phyloP scores from a whole-genome alignment of 257 asterid species.

The Nemophila menziesii region DNA sequence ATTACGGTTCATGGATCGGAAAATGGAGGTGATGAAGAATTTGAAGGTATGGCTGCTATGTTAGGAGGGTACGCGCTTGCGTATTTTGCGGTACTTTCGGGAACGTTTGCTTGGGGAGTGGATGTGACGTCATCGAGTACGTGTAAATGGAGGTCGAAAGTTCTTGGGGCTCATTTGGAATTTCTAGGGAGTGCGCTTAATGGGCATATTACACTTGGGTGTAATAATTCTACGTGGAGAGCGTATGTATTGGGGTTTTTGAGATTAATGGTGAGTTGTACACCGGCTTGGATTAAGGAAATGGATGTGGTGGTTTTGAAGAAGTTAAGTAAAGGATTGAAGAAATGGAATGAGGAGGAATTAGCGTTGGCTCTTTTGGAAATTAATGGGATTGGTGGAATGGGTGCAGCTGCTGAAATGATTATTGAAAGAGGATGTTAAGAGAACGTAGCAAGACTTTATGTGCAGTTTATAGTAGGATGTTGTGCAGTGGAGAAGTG shows the following conservation, averaged over 20 bases:
- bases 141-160: not conserved
- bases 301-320: constrained; percentile 9
- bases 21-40: not conserved
- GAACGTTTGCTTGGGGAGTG: constrained; percentile 10
- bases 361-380: constrained; percentile 11
- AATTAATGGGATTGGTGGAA: constrained; percentile 10
- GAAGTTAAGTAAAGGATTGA: constrained; percentile 10
- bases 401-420: constrained; percentile 14
- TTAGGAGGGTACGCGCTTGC: constrained; percentile 12
- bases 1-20: constrained; percentile 2
- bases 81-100: constrained; percentile 10
- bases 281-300: constrained; percentile 10
- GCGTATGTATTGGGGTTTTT: constrained; percentile 12
- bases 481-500: too few species aligned
- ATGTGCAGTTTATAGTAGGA: too few species aligned
- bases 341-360: constrained; percentile 9
- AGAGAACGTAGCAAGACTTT: too few species aligned
- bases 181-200: constrained; percentile 5
- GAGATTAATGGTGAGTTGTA: constrained; percentile 5
- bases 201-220: constrained; percentile 9
- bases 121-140: constrained; percentile 5
- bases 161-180: constrained; percentile 10
- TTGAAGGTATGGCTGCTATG: constrained; percentile 3
- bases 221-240: constrained; percentile 10
- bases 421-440: not conserved